Evolutionary conservation across 2,329 filamentous ascomycete genomes (phyloP).

Genomic region (Fusarium sp.): DNA sequence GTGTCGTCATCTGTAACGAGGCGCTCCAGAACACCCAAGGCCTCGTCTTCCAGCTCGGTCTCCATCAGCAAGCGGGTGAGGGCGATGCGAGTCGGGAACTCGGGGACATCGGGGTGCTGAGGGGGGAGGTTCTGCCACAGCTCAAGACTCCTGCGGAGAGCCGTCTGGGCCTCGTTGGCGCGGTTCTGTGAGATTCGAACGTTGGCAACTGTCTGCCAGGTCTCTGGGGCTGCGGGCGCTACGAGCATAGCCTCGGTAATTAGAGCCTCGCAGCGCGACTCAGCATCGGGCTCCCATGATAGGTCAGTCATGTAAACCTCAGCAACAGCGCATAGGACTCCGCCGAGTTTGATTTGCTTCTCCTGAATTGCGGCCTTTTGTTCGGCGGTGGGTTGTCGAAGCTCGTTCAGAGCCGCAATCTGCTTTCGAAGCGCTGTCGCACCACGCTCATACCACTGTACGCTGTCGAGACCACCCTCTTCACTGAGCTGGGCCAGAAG

Average conservation of each 20-base stretch:
- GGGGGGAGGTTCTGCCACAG: constrained; percentile 84
- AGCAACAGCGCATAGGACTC: constrained; percentile 90
- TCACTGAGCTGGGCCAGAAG: constrained; percentile 91
- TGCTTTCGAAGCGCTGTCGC: constrained; percentile 75
- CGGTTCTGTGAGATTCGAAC: constrained; percentile 89
- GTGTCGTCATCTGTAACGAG: constrained; percentile 89
- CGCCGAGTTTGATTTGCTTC: constrained; percentile 83
- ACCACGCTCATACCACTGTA: constrained; percentile 74
- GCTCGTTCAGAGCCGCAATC: constrained; percentile 69
- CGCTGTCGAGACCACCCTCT: constrained; percentile 71
- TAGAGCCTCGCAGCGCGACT: constrained; percentile 84
- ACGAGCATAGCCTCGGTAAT: constrained; percentile 91
- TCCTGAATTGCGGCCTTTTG: constrained; percentile 62
- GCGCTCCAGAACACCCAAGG: constrained; percentile 83
- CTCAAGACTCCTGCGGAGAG: constrained; percentile 80
- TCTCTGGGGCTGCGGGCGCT: constrained; percentile 82
- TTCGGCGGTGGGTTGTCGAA: constrained; percentile 50
- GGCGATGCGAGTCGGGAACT: constrained; percentile 86
- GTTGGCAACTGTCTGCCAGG: constrained; percentile 94
- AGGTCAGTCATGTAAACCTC: constrained; percentile 99
- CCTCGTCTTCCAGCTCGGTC: constrained; percentile 84
- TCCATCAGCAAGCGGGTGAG: constrained; percentile 89
- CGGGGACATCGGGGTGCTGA: constrained; percentile 76
- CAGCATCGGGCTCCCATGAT: constrained; percentile 90
- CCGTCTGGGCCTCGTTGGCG: constrained; percentile 79